These are phyloP conservation scores for Diplosphaera chodatii DNA, from an alignment of 139 green algal species.

Conservation along the genomic window DNA sequence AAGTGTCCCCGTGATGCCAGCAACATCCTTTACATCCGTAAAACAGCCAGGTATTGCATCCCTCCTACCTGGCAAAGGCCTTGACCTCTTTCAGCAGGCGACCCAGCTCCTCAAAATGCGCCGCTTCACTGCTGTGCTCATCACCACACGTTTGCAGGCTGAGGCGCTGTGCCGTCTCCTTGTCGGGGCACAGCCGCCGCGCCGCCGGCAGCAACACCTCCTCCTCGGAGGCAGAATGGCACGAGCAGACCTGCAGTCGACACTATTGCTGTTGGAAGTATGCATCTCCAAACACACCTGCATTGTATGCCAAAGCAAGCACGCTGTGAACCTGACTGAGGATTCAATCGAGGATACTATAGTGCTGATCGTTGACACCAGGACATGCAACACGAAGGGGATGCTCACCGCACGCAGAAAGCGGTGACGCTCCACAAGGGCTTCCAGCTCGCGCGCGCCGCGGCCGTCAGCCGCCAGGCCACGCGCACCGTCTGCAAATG, in stretches of 20 bases:
- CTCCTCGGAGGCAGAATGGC: conserved; percentile 85
- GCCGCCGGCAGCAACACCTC: conserved; percentile 50
- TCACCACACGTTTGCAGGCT: conserved; percentile 35
- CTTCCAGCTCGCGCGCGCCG: conserved; percentile 29
- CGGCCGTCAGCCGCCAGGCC: conserved; percentile 23
- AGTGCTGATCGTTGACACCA: too few relatives aligned
- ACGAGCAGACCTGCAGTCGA: conserved; percentile 44
- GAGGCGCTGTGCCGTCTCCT: neutral
- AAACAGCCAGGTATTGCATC: too few relatives aligned
- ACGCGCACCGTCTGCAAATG: conserved; percentile 63
- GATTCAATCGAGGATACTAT: too few relatives aligned
- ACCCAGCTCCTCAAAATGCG: conserved; percentile 67
- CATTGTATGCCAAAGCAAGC: too few relatives aligned
- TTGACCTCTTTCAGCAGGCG: conserved; percentile 69
- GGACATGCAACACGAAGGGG: neutral
- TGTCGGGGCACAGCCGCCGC: conserved; percentile 1
- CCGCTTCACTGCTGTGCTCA: conserved; percentile 64
- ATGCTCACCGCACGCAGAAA: conserved; percentile 75
- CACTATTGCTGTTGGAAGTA: too few relatives aligned
- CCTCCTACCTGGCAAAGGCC: conserved; percentile 60
- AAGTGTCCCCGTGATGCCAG: too few relatives aligned
- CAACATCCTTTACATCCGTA: too few relatives aligned
- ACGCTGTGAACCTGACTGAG: too few relatives aligned
- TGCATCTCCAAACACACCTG: too few relatives aligned
- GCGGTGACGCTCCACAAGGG: conserved; percentile 66